These are phyloP conservation scores for Rhizophlyctis rosea DNA, from an alignment of 192 early-diverging fungal species.

Conservation along the genomic window DNA sequence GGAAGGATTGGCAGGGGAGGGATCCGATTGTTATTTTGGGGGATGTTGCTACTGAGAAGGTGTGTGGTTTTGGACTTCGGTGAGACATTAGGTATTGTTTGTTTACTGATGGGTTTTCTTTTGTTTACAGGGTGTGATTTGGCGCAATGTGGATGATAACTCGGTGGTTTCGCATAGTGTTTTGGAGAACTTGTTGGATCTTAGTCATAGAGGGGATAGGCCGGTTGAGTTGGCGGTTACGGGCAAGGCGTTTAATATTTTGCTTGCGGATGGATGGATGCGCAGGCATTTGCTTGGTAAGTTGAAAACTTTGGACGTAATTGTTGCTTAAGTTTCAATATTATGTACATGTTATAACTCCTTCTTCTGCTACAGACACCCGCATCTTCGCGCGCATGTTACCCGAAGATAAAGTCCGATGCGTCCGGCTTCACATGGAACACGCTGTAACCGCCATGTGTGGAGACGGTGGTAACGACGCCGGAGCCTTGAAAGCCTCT, in stretches of 20 bases:
- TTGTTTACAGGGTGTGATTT: background rate
- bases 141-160: background rate
- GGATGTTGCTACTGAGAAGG: constrained; percentile 7
- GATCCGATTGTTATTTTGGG: constrained; percentile 24
- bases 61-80: background rate
- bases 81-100: background rate
- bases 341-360: too few species aligned
- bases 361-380: constrained; percentile 57
- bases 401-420: constrained; percentile 72
- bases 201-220: too few species aligned
- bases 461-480: constrained; percentile 80
- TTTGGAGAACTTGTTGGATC: too few species aligned
- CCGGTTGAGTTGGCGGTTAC: too few species aligned
- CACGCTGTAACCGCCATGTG: constrained; percentile 78
- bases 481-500: constrained; percentile 78
- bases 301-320: too few species aligned
- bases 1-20: constrained; percentile 55
- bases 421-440: constrained; percentile 70
- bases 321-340: too few species aligned
- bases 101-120: background rate
- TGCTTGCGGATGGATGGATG: background rate
- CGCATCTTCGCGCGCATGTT: constrained; percentile 75
- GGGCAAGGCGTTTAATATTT: too few species aligned
- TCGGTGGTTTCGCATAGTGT: too few species aligned
- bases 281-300: constrained; percentile 30